Conservation (phyloP, 2,329 filamentous ascomycete species). For the Ascocoryne sarcoides region DNA sequence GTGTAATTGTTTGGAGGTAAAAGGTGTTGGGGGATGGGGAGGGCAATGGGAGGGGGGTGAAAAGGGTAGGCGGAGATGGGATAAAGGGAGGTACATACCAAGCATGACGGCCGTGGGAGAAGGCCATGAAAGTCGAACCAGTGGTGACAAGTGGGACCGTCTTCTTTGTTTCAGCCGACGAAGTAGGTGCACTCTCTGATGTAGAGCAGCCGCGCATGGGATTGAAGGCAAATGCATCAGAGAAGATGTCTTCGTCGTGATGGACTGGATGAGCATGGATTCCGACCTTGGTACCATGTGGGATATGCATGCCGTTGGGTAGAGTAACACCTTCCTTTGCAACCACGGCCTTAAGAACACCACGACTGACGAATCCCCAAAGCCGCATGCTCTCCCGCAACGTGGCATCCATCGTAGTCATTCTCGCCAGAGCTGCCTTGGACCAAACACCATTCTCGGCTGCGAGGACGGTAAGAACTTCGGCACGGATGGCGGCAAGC, state of each 20-base stretch:
- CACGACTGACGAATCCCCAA: constrained; percentile 24
- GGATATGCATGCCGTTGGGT: constrained; percentile 28
- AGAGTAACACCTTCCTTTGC: constrained; percentile 37
- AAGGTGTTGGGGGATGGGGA: constrained; percentile 5
- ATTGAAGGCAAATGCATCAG: constrained; percentile 11
- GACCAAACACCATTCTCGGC: constrained; percentile 31
- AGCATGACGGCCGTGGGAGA: constrained; percentile 26
- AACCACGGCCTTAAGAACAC: constrained; percentile 24
- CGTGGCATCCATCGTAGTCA: constrained; percentile 35
- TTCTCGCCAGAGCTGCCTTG: constrained; percentile 30
- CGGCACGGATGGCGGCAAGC: constrained; percentile 31
- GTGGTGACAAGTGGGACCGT: constrained; percentile 22
- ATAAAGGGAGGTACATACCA: constrained; percentile 18
- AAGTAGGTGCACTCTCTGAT: too few species aligned
- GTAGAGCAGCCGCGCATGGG: constrained; percentile 13
- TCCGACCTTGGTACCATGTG: constrained; percentile 31
- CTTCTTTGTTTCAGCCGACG: constrained; percentile 13
- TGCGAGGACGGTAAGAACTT: constrained; percentile 29
- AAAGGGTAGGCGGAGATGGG: not conserved
- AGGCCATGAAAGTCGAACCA: constrained; percentile 19
- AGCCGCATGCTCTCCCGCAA: constrained; percentile 36
- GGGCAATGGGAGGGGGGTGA: not conserved
- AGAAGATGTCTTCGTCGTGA: constrained; percentile 15
- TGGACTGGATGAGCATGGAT: constrained; percentile 17
- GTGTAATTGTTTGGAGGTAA: not conserved